Conservation (phyloP, 805 yeast genomes). For the Lipomyces mesembrius region DNA sequence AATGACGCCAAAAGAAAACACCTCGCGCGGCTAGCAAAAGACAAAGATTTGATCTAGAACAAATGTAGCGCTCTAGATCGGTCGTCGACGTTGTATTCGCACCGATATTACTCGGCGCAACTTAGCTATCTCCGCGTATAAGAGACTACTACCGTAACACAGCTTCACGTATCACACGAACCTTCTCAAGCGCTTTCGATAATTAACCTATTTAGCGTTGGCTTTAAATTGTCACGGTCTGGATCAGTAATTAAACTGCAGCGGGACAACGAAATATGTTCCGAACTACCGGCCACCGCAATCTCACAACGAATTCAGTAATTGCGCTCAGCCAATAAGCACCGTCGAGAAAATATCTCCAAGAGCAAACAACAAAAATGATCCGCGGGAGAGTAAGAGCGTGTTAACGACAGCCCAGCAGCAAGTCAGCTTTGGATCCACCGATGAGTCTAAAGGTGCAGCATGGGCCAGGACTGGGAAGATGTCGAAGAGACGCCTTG, state of each 20-base stretch:
- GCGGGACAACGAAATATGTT: neutral
- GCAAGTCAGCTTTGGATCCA: neutral
- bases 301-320: neutral
- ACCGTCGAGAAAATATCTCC: neutral
- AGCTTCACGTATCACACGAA: neutral
- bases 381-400: neutral
- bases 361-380: neutral
- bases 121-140: neutral
- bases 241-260: too few relatives aligned
- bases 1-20: neutral
- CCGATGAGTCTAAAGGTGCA: neutral
- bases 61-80: neutral
- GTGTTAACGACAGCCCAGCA: neutral
- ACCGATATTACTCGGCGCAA: neutral
- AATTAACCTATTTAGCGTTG: neutral
- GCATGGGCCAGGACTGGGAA: too few relatives aligned
- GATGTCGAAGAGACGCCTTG: neutral
- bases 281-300: neutral
- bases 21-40: neutral
- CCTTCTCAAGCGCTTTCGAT: neutral
- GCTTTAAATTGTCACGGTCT: too few relatives aligned
- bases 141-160: neutral
- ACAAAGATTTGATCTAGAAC: neutral
- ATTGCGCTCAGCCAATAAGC: neutral
- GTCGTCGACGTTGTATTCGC: neutral